phyloP scores from a whole-genome alignment of 805 yeast genomes.

The Lachancea sp. region DNA sequence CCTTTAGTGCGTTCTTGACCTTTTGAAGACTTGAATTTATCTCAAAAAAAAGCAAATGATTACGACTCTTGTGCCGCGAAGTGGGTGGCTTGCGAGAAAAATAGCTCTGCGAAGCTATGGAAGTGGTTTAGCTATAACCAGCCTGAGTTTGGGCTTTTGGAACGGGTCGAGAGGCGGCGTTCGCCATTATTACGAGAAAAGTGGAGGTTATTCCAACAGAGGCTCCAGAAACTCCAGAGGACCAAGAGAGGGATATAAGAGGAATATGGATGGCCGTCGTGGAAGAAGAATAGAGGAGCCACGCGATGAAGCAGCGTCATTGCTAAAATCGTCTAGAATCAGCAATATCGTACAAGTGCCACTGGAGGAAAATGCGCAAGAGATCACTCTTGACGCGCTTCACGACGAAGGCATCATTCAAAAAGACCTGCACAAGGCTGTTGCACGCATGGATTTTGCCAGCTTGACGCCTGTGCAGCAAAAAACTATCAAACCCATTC shows the following conservation, averaged over 20 bases:
- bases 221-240: background rate
- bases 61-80: background rate
- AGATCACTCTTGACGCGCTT: slow-evolving; percentile 27
- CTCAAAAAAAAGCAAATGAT: background rate
- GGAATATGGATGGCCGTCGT: background rate
- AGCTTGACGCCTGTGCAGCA: slow-evolving; percentile 66
- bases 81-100: background rate
- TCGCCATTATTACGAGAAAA: background rate
- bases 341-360: slow-evolving; percentile 4
- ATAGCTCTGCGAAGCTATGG: background rate
- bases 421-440: slow-evolving; percentile 30
- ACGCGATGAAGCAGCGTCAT: background rate
- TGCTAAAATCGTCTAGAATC: background rate
- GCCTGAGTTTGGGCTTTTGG: background rate
- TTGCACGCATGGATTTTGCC: slow-evolving; percentile 40
- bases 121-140: background rate
- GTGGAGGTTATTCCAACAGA: background rate
- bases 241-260: background rate
- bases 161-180: background rate
- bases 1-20: no score
- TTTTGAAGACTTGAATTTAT: no score
- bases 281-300: background rate
- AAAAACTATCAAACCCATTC: slow-evolving; percentile 51
- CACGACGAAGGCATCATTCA: slow-evolving; percentile 28
- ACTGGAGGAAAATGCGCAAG: slow-evolving; percentile 4